Base-by-base conservation (phyloP, 2,329 filamentous ascomycete genomes). In the Microsporum canis region DNA sequence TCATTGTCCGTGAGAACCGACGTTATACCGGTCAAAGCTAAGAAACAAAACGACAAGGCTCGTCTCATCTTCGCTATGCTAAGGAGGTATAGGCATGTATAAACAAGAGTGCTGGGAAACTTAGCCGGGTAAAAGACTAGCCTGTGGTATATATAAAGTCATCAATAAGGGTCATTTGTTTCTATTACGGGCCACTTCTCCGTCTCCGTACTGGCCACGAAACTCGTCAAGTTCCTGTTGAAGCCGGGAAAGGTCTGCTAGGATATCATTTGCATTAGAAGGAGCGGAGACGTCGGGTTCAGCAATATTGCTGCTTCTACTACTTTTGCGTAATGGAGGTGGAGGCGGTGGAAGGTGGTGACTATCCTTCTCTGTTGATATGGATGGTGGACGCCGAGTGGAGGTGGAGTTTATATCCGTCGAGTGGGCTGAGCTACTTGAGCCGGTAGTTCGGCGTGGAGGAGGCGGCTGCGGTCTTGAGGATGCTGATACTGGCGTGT, bases 151-250 rank as follows among this genome's bases (percentile, higher is more conserved):
- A 53, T 53, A 53, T 51, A 51, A 23, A 14, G 10, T 33, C 4
- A 49, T 33, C 12, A 5, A n/a, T n/a, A 53, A 4, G 3, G 10
- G 8, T 53, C 49, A 53, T 33, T 53, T 34, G 12, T 29, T 29
- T 34, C 1, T 34, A 53, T n/a, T 34, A n/a, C 10, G 31, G 49
- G 5, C 49, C 12, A 27, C 12, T 33, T 53, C 49, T 5, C 17
- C 29, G 5, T 29, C 55, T n/a, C 27, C 55, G 23, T 75, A 75
- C 43, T 72, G 73, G 1, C 72, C 73, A 17, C 74, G 70, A 45
- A 76, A 69, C 62, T 75, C 87, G 73, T 92, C 88, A 43, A 92
- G 88, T 69, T 92, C 88, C 69, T 82, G 81, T 73, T 89, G 88
- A 64, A 92, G 73, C 27, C 84, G 84, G 55, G 83, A 82, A 60